Base-by-base conservation (phyloP, 202 grass and related monocot species). In the Panicum virgatum region DNA sequence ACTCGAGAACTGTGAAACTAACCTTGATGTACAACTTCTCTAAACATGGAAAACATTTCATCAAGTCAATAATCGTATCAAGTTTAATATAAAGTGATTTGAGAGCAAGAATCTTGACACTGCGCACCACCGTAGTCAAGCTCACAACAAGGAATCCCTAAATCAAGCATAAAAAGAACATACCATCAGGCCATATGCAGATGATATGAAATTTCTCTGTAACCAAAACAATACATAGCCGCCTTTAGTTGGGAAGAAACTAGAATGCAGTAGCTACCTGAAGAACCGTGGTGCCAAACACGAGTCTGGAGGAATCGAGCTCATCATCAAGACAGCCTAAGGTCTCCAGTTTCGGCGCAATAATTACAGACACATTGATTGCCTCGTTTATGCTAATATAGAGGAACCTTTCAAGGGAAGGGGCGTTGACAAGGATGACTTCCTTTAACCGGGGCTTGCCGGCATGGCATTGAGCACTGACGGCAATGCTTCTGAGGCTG, bases 41-140 rank as follows among this genome's bases (percentile, higher is more conserved):
- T 30, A 90, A 44, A 47, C 60, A 83, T 2, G 88, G 83, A 62
- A 90, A 90, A 30, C 88, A 83, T 65, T 67, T 46, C 38, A 90
- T 26, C 26, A 90, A 45, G 9, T 58, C 37, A 42, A 79, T 60
- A 36, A 59, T n/a, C 9, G 4, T 73, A 61, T 82, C 72, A 15
- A 86, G 38, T 18, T 51, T 18, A 14, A 52, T 18, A 16, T 7
- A 5, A 5, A n/a, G n/a, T n/a, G 54, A 16, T 13, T 63, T 1
- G 1, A 85, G 20, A 64, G 72, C 71, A 50, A 90, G 32, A 66
- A 29, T 79, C 46, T 86, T 86, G 60, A 86, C 62, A 42, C 25
- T 45, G 37, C 11, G 7, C n/a, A 78, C 12, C 25, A 23, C 26
- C 42, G 29, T 82, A 9, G 36, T 34, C 61, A 81, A 57, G 9